Conservation (phyloP, 805 yeast genomes). For the Saccharomycopsis olivae region DNA sequence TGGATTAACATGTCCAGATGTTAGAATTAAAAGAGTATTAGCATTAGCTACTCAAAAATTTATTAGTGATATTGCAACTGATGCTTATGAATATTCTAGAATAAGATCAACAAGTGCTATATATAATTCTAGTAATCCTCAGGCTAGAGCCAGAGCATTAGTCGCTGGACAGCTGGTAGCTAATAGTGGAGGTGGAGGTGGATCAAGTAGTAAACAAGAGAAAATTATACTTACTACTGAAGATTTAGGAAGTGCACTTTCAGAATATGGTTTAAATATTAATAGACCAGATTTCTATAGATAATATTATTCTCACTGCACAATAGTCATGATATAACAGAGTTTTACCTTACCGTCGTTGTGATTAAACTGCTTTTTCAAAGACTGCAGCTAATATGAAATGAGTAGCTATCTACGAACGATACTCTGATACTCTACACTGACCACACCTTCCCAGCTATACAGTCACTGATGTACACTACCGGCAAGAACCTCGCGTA, state of each 20-base stretch:
- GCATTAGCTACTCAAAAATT: slow-evolving; percentile 96
- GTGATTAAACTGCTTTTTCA: no score
- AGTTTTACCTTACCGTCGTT: no score
- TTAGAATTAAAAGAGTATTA: slow-evolving; percentile 67
- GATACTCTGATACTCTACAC: no score
- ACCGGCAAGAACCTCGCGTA: no score
- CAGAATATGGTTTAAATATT: slow-evolving; percentile 86
- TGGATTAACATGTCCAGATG: slow-evolving; percentile 75
- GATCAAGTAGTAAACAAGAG: slow-evolving; percentile 41
- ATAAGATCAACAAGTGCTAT: slow-evolving; percentile 84
- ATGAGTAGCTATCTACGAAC: no score
- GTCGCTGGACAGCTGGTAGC: slow-evolving; percentile 39
- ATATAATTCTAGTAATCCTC: slow-evolving; percentile 78
- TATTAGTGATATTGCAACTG: slow-evolving; percentile 87
- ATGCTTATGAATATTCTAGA: slow-evolving; percentile 91
- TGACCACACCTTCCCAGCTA: no score
- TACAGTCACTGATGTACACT: no score
- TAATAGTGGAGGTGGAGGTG: slow-evolving; percentile 25
- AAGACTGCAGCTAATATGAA: no score
- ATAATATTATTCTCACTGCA: no score
- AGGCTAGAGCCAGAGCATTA: slow-evolving; percentile 70
- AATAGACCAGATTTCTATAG: slow-evolving; percentile 92
- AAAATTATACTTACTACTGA: slow-evolving; percentile 88
- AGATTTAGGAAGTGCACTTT: slow-evolving; percentile 82
- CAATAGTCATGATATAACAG: no score